Base-by-base conservation (phyloP, 1,139 yeast species). In the Kluyveromyces marxianus region DNA sequence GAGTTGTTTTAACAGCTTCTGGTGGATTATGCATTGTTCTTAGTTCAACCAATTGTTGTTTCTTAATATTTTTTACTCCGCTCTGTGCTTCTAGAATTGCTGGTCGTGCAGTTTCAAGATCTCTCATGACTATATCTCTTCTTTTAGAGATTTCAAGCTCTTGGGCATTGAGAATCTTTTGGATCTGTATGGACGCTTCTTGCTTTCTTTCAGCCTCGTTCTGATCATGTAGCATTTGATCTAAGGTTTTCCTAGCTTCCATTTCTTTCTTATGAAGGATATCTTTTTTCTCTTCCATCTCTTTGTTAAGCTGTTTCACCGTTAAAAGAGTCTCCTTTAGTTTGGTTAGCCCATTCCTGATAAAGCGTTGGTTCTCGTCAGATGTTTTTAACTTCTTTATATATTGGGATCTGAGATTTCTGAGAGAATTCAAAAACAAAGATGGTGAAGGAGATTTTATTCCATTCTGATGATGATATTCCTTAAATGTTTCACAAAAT, bases 21-120 rank as follows among this genome's bases (percentile, higher is more conserved):
- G 98, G 98, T 0, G 98, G 98, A 51, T 88, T 87, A 3, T 78
- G 66, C 95, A 92, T 85, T 34, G 96, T 83, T 57, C 96, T 70
- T 35, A 92, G 70, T 63, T 92, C 98, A 0, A 95, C 86, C 39
- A 92, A 71, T 58, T 92, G 97, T 52, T 87, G 95, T 62, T 90
- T 92, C 64, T 89, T 89, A 53, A 92, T 92, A 57, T 87, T 85
- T 54, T 86, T 85, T 14, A 92, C 97, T 27, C 96, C 95, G 50
- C 76, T 69, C 57, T 83, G 87, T 0, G 97, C 97, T 53, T 84
- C 95, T 2, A 77, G 53, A 4, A 90, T 83, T 1, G 94, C 84
- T 0, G 97, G 96, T 56, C 88, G 95, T 0, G 92, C 95, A 7
- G 72, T 68, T 21, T 77, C 81, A 34, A 92, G 72, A 48, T 87